Evolutionary conservation across 176 grass and related monocot genomes (phyloP).

Genomic region (Phoenix dactylifera): DNA sequence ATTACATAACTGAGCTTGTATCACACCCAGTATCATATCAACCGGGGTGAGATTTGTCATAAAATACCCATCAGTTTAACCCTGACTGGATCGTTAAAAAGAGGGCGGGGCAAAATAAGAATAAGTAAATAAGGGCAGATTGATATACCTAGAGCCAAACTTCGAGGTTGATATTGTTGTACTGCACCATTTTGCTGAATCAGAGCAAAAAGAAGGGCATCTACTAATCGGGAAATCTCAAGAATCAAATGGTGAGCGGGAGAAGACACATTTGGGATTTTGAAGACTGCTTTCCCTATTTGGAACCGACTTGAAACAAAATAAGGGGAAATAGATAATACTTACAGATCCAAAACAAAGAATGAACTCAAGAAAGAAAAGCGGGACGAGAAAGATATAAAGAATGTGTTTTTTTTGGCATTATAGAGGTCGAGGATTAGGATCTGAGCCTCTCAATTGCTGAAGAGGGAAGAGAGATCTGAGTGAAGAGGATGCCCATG

Average conservation of each 20-base stretch:
- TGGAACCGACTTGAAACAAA: conserved; percentile 62
- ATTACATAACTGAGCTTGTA: no score
- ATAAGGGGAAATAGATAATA: conserved; percentile 9
- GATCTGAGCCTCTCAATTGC: conserved; percentile 90
- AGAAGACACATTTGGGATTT: conserved; percentile 68
- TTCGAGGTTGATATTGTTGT: conserved; percentile 94
- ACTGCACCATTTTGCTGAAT: conserved; percentile 90
- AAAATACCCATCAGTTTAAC: no score
- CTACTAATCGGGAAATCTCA: conserved; percentile 2
- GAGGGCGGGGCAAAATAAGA: neutral
- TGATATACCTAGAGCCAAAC: conserved; percentile 81
- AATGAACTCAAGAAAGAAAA: neutral
- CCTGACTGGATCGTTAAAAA: no score
- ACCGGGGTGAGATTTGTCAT: no score
- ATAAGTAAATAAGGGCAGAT: conserved; percentile 1
- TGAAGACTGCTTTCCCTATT: conserved; percentile 94
- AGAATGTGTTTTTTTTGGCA: conserved; percentile 97
- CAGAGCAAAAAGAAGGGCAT: conserved; percentile 11
- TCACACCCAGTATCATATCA: no score
- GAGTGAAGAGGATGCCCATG: conserved; percentile 97
- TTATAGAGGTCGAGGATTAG: conserved; percentile 90
- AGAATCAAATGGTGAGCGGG: conserved; percentile 13
- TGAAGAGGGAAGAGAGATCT: conserved; percentile 92
- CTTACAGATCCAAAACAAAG: neutral
- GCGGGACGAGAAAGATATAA: conserved; percentile 22